phyloP scores from a whole-genome alignment of 495 filamentous ascomycete species.

The Podospora bellae-mahoneyi region DNA sequence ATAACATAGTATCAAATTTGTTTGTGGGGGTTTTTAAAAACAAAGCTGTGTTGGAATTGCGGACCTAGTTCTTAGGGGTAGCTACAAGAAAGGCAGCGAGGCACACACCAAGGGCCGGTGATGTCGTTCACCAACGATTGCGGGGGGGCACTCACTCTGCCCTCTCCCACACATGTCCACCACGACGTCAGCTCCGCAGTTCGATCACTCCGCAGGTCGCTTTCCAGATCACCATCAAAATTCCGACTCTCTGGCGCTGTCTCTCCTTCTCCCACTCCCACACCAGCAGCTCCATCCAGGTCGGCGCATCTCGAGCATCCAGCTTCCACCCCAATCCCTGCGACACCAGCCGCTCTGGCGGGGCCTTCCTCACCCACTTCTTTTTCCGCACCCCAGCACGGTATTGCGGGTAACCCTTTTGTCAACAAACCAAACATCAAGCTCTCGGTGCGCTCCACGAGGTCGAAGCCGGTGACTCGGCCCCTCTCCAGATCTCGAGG shows the following conservation, averaged over 20 bases:
- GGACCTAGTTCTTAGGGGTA: background rate
- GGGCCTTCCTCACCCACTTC: conserved; percentile 24
- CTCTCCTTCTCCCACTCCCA: conserved; percentile 2
- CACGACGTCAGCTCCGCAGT: conserved; percentile 74
- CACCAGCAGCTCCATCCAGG: conserved; percentile 12
- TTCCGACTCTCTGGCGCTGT: conserved; percentile 54
- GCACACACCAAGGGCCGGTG: background rate
- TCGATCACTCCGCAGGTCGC: conserved; percentile 72
- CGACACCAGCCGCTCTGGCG: conserved; percentile 31
- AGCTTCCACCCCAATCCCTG: conserved; percentile 12
- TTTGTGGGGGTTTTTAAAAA: background rate
- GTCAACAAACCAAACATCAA: conserved; percentile 41
- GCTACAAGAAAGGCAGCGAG: no score
- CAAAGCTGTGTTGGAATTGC: background rate
- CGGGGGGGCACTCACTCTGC: conserved; percentile 75
- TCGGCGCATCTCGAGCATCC: conserved; percentile 11
- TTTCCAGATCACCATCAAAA: conserved; percentile 85
- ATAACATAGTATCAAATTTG: background rate
- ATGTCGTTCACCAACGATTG: conserved; percentile 51
- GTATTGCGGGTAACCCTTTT: conserved; percentile 37
- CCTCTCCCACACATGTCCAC: conserved; percentile 77
- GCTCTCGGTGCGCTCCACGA: conserved; percentile 51
- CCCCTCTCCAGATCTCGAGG: conserved; percentile 50
- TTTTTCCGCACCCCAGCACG: conserved; percentile 33
- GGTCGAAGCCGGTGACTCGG: conserved; percentile 45